These are phyloP conservation scores for Linnemannia exigua DNA, from an alignment of 192 early-diverging fungal genomes.

Conservation along the genomic window DNA sequence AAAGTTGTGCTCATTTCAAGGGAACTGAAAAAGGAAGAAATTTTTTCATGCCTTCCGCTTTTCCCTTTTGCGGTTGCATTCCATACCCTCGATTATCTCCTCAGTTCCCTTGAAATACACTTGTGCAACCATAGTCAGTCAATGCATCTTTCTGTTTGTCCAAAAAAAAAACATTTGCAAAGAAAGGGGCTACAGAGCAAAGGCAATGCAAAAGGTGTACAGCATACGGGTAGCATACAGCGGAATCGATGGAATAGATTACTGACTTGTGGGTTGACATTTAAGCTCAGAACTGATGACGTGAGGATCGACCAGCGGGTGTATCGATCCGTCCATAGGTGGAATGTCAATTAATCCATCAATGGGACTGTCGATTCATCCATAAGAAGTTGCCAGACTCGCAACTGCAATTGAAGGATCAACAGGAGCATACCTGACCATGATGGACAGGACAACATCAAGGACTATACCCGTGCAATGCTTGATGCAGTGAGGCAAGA, in stretches of 20 bases:
- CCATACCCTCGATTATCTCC: too few species aligned
- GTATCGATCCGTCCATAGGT: too few species aligned
- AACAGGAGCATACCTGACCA: background rate
- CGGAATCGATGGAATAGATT: background rate
- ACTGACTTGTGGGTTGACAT: background rate
- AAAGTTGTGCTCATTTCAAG: too few species aligned
- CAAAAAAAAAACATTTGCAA: background rate
- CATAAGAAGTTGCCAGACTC: too few species aligned
- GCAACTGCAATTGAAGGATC: background rate
- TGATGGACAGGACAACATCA: background rate
- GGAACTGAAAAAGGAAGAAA: too few species aligned
- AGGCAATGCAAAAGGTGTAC: too few species aligned
- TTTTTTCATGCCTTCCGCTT: background rate
- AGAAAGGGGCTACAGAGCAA: too few species aligned
- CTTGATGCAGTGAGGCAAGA: background rate
- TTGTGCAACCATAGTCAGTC: too few species aligned
- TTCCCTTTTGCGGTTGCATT: background rate
- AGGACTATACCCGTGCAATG: background rate
- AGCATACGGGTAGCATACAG: background rate
- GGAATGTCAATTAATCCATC: background rate
- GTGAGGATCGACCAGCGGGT: background rate
- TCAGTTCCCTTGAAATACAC: too few species aligned
- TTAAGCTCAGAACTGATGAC: background rate
- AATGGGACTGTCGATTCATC: background rate
- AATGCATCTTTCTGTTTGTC: background rate